Evolutionary conservation across 2,329 filamentous ascomycete species (phyloP).

Genomic region (Xylaria sp.): DNA sequence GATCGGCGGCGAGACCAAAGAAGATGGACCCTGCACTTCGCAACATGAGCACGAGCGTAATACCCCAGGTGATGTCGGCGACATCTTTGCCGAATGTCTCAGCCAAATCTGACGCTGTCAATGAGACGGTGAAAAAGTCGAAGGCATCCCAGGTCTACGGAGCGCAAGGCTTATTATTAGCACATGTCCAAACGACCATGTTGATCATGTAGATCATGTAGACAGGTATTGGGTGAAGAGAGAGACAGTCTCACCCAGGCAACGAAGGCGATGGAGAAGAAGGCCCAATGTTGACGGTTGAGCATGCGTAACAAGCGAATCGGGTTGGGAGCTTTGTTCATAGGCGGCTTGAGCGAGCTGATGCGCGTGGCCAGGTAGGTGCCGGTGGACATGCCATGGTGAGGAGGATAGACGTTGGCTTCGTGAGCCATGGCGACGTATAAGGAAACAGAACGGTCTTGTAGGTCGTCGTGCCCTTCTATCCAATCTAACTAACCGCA

Average conservation of each 20-base stretch:
- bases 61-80: constrained; percentile 71
- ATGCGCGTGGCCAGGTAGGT: constrained; percentile 63
- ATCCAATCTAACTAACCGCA: neutral
- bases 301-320: constrained; percentile 60
- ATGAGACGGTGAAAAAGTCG: constrained; percentile 73
- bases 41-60: constrained; percentile 71
- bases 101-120: constrained; percentile 65
- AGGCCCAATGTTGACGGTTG: constrained; percentile 62
- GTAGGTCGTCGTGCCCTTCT: neutral
- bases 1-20: constrained; percentile 65
- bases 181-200: neutral
- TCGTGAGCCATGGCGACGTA: constrained; percentile 30
- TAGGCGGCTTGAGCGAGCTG: constrained; percentile 65
- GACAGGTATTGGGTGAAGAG: neutral
- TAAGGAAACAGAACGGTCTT: neutral
- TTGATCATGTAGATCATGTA: neutral
- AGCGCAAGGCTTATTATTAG: constrained; percentile 24
- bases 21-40: constrained; percentile 64
- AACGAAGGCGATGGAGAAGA: constrained; percentile 64
- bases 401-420: constrained; percentile 51
- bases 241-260: constrained; percentile 60
- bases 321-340: constrained; percentile 64
- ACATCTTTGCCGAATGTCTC: constrained; percentile 63
- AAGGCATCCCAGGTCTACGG: constrained; percentile 69
- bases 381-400: constrained; percentile 60